Evolutionary conservation across 2,329 filamentous ascomycete genomes (phyloP), one percentile per base, ranked within the genome.

Genomic region (Paraphaeosphaeria sporulosa): DNA sequence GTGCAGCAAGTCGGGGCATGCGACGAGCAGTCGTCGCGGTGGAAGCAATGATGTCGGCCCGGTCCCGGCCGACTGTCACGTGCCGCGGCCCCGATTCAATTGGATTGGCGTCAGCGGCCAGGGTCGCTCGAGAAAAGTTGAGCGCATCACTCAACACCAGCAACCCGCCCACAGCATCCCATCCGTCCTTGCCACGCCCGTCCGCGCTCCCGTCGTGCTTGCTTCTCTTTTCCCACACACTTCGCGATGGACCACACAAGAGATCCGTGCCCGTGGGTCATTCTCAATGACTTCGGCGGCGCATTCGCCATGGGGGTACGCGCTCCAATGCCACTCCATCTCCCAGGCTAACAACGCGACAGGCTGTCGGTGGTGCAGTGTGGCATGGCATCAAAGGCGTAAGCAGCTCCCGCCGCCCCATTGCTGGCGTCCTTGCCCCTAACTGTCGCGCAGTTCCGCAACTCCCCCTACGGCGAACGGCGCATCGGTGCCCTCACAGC

Each of bases 311-410:
- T 97, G 94, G 94, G 94, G 72, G 93, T 95, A 91, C 67, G 91
- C 84, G 27, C 64, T 57, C 48, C 15, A 19, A 44, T 42, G 43
- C 43, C 36, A 19, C 40, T 38, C 43, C 15, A 48, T 9, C 15
- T 25, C 57, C 58, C 30, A 52, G 61, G 64, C 61, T 69, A 54
- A 69, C 49, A 27, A 13, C 10, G 17, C n/a, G 49, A 13, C 55
- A 76, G 74, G 79, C 79, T 62, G 79, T 81, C 44, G 79, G 79
- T 54, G 79, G 79, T 62, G 75, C 78, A 65, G 90, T 97, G 78
- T 97, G 94, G 94, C 94, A 97, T 82, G 94, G 94, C 72, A 91
- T 97, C 67, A 99, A 99, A 83, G 95, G 94, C 61, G 93, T 77
- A 96, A 92, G 73, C 36, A 56, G 62, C 21, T 38, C 13, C 52